These are phyloP conservation scores for Umbelopsis ramanniana DNA, from an alignment of 192 early-diverging fungal species.

Conservation along the genomic window DNA sequence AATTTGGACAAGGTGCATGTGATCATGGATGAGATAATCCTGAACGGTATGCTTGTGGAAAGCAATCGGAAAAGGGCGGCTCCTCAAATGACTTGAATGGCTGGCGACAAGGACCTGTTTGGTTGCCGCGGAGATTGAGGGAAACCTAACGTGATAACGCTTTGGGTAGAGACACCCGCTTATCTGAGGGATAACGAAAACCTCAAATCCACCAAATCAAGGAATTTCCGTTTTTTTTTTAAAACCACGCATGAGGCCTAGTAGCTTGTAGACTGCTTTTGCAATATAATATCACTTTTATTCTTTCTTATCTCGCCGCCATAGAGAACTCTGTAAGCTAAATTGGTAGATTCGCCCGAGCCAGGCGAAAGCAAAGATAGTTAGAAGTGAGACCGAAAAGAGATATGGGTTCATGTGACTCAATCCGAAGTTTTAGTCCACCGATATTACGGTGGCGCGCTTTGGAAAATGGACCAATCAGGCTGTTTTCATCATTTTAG, in stretches of 20 bases:
- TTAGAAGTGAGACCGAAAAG: neutral
- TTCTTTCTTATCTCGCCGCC: no score
- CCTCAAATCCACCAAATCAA: no score
- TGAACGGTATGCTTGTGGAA: constrained; percentile 40
- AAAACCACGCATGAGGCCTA: no score
- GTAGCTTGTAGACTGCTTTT: no score
- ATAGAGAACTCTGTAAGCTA: neutral
- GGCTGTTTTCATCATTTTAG: neutral
- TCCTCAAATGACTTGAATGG: constrained; percentile 11
- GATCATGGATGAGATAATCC: constrained; percentile 42
- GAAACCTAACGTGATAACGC: no score
- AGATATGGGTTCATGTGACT: constrained; percentile 17
- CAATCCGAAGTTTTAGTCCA: neutral
- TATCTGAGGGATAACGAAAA: no score
- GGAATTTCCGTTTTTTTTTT: no score
- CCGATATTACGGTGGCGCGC: constrained; percentile 13
- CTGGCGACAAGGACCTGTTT: neutral
- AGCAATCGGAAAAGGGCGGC: constrained; percentile 30
- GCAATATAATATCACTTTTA: no score
- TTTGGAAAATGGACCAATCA: neutral
- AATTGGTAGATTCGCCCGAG: neutral
- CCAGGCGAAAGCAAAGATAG: neutral
- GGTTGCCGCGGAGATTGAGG: neutral
- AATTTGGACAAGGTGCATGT: constrained; percentile 46
- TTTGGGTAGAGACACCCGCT: no score